Evolutionary conservation across 192 early-diverging fungal genomes (phyloP).

Genomic region (Entrophospora sp.): DNA sequence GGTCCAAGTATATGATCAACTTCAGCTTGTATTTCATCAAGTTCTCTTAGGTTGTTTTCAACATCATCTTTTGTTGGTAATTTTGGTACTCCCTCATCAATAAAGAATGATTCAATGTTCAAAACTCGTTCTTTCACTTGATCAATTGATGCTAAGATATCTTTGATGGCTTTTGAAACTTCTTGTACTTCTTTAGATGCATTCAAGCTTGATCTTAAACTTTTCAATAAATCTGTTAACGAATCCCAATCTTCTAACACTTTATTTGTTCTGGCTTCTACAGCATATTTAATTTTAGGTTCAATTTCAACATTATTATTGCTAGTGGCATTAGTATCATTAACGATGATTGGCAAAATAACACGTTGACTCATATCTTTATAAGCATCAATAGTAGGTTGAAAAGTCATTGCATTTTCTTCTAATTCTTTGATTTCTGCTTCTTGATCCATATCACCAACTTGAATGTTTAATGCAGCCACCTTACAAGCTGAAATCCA

Average conservation of each 20-base stretch:
- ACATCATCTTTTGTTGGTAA: conserved; percentile 18
- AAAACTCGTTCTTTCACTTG: conserved; percentile 19
- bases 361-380: neutral
- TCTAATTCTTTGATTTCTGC: neutral
- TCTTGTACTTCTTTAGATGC: conserved; percentile 16
- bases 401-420: conserved; percentile 5
- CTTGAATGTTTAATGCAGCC: conserved; percentile 10
- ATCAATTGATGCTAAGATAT: conserved; percentile 10
- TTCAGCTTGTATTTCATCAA: conserved; percentile 22
- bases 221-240: conserved; percentile 17
- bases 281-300: conserved; percentile 14
- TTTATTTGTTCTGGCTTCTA: conserved; percentile 18
- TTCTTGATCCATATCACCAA: conserved; percentile 9
- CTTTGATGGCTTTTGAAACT: conserved; percentile 14
- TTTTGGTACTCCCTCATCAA: neutral
- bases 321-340: neutral
- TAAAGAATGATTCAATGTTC: conserved; percentile 20
- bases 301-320: conserved; percentile 3
- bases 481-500: conserved; percentile 28
- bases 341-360: neutral
- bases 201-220: conserved; percentile 11
- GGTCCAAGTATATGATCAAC: conserved; percentile 22
- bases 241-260: conserved; percentile 28
- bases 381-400: neutral
- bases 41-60: conserved; percentile 9